Evolutionary conservation across 2,329 filamentous ascomycete genomes (phyloP).

Genomic region (Sarocladium brachiariae): DNA sequence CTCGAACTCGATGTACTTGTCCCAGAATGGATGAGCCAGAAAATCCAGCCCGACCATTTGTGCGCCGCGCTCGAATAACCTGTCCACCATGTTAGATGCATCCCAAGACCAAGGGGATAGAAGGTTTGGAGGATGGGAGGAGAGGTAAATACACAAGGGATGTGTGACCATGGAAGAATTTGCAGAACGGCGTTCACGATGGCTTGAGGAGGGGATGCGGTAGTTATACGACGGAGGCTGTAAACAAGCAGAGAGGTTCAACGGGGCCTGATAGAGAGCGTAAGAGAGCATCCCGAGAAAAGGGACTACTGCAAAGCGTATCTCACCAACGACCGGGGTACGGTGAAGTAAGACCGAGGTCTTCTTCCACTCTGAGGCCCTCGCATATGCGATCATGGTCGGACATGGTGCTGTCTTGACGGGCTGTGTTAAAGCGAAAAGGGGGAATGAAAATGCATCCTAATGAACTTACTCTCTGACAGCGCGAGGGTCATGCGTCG

Average conservation of each 20-base stretch:
- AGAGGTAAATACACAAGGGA: slow-evolving; percentile 52
- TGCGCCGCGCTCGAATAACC: slow-evolving; percentile 87
- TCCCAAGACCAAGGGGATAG: slow-evolving; percentile 14
- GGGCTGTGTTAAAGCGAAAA: slow-evolving; percentile 15
- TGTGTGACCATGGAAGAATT: slow-evolving; percentile 12
- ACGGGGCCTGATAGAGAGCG: slow-evolving; percentile 56
- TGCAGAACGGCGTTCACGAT: slow-evolving; percentile 1
- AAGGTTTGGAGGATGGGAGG: slow-evolving; percentile 25
- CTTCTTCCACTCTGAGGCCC: neutral
- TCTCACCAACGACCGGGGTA: slow-evolving; percentile 57
- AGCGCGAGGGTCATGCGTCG: slow-evolving; percentile 85
- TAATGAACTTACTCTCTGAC: slow-evolving; percentile 95
- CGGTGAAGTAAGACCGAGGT: neutral
- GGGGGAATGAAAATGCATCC: slow-evolving; percentile 8
- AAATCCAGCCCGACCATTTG: slow-evolving; percentile 86
- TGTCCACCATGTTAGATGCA: slow-evolving; percentile 36
- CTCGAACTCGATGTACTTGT: slow-evolving; percentile 97
- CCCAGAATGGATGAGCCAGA: slow-evolving; percentile 93
- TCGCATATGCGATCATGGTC: slow-evolving; percentile 8
- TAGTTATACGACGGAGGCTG: slow-evolving; percentile 32
- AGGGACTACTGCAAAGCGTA: slow-evolving; percentile 52
- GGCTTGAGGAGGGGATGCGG: slow-evolving; percentile 19
- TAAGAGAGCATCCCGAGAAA: slow-evolving; percentile 57
- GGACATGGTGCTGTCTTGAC: slow-evolving; percentile 18
- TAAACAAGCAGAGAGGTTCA: slow-evolving; percentile 31